Evolutionary conservation across 768 basidiomycete genomes (phyloP).

Genomic region (Mycena polygramma): DNA sequence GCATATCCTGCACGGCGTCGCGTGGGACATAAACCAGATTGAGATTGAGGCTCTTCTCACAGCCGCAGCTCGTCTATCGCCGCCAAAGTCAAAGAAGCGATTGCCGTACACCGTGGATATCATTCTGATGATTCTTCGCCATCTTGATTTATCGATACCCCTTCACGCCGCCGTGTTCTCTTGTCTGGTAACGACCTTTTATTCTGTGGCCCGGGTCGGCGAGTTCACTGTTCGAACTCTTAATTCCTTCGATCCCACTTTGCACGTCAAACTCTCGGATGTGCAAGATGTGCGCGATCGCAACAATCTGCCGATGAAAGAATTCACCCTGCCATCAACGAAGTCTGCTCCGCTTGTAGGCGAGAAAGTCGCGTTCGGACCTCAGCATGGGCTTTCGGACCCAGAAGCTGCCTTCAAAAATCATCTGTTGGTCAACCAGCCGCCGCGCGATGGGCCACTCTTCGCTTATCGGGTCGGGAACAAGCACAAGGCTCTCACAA

Average conservation of each 20-base stretch:
- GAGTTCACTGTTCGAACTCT: slow-evolving; percentile 40
- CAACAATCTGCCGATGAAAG: slow-evolving; percentile 5
- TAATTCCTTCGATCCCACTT: slow-evolving; percentile 23
- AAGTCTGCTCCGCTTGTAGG: slow-evolving; percentile 32
- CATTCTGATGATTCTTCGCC: neutral
- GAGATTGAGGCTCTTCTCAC: slow-evolving; percentile 35
- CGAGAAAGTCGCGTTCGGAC: slow-evolving; percentile 34
- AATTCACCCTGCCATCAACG: slow-evolving; percentile 34
- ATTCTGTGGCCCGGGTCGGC: slow-evolving; percentile 28
- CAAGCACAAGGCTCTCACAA: too few relatives aligned
- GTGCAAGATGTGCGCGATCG: slow-evolving; percentile 6
- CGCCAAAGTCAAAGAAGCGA: slow-evolving; percentile 3
- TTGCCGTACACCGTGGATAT: slow-evolving; percentile 8
- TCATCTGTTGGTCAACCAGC: slow-evolving; percentile 20
- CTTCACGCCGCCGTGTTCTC: slow-evolving; percentile 39
- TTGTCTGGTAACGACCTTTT: slow-evolving; percentile 41
- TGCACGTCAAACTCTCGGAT: slow-evolving; percentile 37
- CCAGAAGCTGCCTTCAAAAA: slow-evolving; percentile 17
- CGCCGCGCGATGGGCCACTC: too few relatives aligned
- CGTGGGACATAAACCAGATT: slow-evolving; percentile 30
- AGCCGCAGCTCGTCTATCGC: slow-evolving; percentile 28
- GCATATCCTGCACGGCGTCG: slow-evolving; percentile 41
- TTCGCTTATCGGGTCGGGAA: too few relatives aligned
- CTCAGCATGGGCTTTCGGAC: slow-evolving; percentile 29
- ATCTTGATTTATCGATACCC: slow-evolving; percentile 23